Evolutionary conservation across 2,329 filamentous ascomycete genomes (phyloP), one percentile per base, ranked within the genome.

Genomic region (Colletotrichum navitas): DNA sequence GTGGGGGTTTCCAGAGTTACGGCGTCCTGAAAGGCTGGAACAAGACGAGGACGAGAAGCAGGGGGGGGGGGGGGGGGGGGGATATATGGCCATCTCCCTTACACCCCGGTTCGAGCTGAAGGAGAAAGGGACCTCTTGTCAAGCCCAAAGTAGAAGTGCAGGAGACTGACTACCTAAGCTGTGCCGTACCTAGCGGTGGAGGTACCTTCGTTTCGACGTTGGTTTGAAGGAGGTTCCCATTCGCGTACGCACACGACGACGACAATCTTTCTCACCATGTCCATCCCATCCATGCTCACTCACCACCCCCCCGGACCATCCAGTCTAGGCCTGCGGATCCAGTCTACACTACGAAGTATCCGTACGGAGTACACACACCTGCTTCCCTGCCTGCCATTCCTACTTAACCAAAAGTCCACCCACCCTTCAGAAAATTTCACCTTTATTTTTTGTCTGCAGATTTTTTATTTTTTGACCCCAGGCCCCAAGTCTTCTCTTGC

Each of bases 221-320:
- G 68, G 73, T 74, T 74, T 74, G 73, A 73, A 74, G 73, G 73
- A 74, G 73, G 52, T 73, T 64, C 61, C 68, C 61, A 71, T 67
- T 70, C 61, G 65, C 66, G 71, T 61, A 64, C 68, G 65, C 49
- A 73, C 71, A 68, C 68, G 58, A 47, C 45, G n/a, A 64, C 55
- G 60, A 72, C 71, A 51, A 63, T 63, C 68, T 51, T 58, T 34
- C 55, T 43, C 51, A 8, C 49, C 39, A 29, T 58, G 36, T 39
- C 11, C 58, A 43, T 47, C 59, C 24, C 61, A 45, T 45, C 43
- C 43, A 63, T 63, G 39, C n/a, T 39, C 61, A 45, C 34, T 11
- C 34, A 10, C 34, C 34, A 1, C 1, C 34, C 39, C 61, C 68
- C 68, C 29, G 68, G 45, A 58, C 68, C 29, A 45, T 65, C 52